These are phyloP conservation scores for Kluyveromyces starmeri DNA, from an alignment of 805 yeast genomes.

Conservation along the genomic window DNA sequence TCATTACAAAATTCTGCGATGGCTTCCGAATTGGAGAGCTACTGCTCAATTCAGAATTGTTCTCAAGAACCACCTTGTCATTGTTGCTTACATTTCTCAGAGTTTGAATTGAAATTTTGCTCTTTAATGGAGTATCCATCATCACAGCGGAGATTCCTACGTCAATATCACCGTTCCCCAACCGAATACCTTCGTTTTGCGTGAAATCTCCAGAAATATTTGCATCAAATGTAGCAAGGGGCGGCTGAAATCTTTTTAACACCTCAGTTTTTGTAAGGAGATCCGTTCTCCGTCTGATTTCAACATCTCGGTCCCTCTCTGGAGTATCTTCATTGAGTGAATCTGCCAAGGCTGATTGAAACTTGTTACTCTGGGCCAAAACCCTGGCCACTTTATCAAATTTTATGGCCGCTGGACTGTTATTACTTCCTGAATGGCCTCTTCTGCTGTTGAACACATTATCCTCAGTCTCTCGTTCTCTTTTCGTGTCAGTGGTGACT, in stretches of 20 bases:
- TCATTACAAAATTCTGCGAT: background rate
- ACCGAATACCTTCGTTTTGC: background rate
- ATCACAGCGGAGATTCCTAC: background rate
- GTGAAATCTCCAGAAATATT: background rate
- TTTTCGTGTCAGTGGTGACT: background rate
- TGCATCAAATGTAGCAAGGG: background rate
- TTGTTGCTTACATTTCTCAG: conserved; percentile 10
- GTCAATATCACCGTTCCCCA: background rate
- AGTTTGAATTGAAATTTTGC: conserved; percentile 2
- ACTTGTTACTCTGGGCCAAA: background rate
- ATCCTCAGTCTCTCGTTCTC: too few species aligned
- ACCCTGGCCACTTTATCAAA: background rate
- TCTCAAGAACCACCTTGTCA: background rate
- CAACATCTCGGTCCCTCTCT: conserved; percentile 1
- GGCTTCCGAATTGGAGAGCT: too few species aligned
- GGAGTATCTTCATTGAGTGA: conserved; percentile 2
- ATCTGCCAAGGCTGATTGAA: background rate
- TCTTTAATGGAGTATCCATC: conserved; percentile 8
- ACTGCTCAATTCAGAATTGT: background rate
- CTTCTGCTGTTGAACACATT: too few species aligned
- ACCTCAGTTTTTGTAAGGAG: background rate
- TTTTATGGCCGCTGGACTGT: background rate
- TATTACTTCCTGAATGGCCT: background rate
- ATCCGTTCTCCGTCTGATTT: background rate
- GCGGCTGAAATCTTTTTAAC: background rate